Evolutionary conservation across 2,329 filamentous ascomycete genomes (phyloP).

Genomic region (Colletotrichum theobromicola): DNA sequence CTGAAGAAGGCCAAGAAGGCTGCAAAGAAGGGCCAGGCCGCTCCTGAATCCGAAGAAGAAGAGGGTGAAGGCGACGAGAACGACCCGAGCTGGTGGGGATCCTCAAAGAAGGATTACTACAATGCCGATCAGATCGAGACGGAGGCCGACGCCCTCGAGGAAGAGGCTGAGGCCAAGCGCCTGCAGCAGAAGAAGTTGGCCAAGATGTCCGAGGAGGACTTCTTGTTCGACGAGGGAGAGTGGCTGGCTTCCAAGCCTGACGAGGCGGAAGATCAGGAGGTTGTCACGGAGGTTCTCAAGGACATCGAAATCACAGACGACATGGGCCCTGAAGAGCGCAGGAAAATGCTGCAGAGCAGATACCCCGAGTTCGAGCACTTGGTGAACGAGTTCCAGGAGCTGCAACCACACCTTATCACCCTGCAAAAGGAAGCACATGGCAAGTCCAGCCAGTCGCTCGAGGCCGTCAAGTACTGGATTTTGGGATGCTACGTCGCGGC

Average conservation of each 20-base stretch:
- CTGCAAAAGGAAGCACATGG: constrained; percentile 63
- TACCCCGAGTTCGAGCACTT: constrained; percentile 94
- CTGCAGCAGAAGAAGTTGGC: constrained; percentile 90
- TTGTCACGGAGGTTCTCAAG: constrained; percentile 87
- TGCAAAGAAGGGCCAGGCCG: constrained; percentile 37
- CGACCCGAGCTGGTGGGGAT: constrained; percentile 81
- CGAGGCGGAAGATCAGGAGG: constrained; percentile 56
- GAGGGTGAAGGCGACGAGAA: constrained; percentile 59
- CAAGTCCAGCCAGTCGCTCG: constrained; percentile 57
- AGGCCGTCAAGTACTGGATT: constrained; percentile 77
- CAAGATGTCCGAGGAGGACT: constrained; percentile 90
- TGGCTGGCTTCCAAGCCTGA: constrained; percentile 71
- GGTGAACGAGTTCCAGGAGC: constrained; percentile 76
- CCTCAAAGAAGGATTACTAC: constrained; percentile 90
- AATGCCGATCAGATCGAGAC: constrained; percentile 77
- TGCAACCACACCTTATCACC: constrained; percentile 69
- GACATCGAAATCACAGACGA: constrained; percentile 81
- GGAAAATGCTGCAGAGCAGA: constrained; percentile 76
- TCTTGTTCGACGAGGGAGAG: constrained; percentile 88
- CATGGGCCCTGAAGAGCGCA: constrained; percentile 76
- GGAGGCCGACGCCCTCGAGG: constrained; percentile 77
- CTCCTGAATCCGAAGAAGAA: constrained; percentile 39
- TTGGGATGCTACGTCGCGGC: constrained; percentile 86
- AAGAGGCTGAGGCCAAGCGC: constrained; percentile 88
- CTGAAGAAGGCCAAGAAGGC: constrained; percentile 30